Base-by-base conservation (phyloP, 768 basidiomycete genomes). In the Leccinum rimulosum region DNA sequence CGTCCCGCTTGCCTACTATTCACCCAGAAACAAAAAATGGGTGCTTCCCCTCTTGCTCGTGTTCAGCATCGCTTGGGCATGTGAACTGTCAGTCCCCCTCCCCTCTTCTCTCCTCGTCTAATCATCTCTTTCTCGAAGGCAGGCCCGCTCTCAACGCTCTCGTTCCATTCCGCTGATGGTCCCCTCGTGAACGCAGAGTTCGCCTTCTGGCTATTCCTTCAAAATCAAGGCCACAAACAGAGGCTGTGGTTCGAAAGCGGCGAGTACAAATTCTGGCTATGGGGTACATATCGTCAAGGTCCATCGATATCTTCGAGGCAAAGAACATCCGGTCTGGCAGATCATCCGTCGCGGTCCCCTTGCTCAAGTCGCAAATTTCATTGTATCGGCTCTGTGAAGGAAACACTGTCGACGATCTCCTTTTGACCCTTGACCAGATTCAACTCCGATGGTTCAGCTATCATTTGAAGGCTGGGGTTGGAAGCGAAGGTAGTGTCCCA, bases 141-240 rank as follows among this genome's bases (percentile, higher is more conserved):
- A n/a, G 33, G 33, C 33, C 33, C 33, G 33, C 33, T 35, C 33
- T 35, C 33, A 35, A 35, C 33, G 5, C 33, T 35, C 33, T 4
- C 33, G 33, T 35, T 35, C 33, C 33, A 35, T 35, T 35, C 33
- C 33, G 5, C 33, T 35, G 33, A 35, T 36, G 35, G 35, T 36
- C 45, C 31, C 25, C 8, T 22, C 10, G 30, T 30, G 8, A 33
- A 15, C 28, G 27, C 69, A 91, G 90, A 91, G 69, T 79, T 93
- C 15, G 78, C 85, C 0, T 93, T 92, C 67, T 93, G 91, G 91
- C 68, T 93, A 30, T 93, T 93, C 70, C 80, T 93, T 19, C 79
- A 91, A 31, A 83, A 91, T 62, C 91, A 92, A 73, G 87, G 87
- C 4, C 87, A 87, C 0, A 74, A 77, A 48, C 83, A 85, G 66